Conservation (phyloP, 2,329 filamentous ascomycete genomes). For the Hypoxylon sp. region DNA sequence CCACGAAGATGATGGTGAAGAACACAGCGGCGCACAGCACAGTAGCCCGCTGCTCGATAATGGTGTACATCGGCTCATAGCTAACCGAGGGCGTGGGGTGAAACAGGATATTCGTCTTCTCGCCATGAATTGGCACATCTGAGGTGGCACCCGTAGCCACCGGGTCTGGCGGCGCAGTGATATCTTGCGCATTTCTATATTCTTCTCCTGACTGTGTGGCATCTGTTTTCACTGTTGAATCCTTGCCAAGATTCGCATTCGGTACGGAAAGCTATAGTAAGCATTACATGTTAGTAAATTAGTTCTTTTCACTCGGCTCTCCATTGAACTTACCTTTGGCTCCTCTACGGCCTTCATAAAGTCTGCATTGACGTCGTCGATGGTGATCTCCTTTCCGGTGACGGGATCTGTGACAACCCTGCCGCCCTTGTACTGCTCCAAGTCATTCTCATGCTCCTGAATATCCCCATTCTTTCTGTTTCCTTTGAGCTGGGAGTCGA, state of each 20-base stretch:
- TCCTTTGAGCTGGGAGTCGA: constrained; percentile 65
- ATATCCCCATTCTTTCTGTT: constrained; percentile 48
- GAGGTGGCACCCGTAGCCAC: constrained; percentile 83
- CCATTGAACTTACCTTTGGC: constrained; percentile 67
- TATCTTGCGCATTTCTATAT: constrained; percentile 85
- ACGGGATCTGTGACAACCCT: constrained; percentile 86
- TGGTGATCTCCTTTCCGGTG: constrained; percentile 84
- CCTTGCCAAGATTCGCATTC: constrained; percentile 85
- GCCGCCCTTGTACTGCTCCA: constrained; percentile 56
- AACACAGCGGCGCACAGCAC: constrained; percentile 76
- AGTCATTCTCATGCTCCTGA: constrained; percentile 54
- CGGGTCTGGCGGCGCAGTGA: constrained; percentile 90
- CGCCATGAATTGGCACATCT: constrained; percentile 93
- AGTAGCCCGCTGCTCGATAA: constrained; percentile 78
- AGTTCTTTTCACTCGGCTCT: too few species aligned
- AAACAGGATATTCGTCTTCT: constrained; percentile 96
- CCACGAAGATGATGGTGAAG: constrained; percentile 76
- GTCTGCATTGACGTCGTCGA: constrained; percentile 79
- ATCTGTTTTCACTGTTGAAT: constrained; percentile 76
- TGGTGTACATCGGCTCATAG: constrained; percentile 86
- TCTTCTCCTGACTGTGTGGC: constrained; percentile 76
- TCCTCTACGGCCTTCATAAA: constrained; percentile 75
- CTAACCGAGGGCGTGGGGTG: constrained; percentile 91
- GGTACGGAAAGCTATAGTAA: constrained; percentile 83
- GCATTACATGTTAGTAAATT: too few species aligned